Percentiles rank a stretch among this genome's conserved stretches.
Conservation (phyloP, 805 yeast species). For the Candida nonsorbophila region DNA sequence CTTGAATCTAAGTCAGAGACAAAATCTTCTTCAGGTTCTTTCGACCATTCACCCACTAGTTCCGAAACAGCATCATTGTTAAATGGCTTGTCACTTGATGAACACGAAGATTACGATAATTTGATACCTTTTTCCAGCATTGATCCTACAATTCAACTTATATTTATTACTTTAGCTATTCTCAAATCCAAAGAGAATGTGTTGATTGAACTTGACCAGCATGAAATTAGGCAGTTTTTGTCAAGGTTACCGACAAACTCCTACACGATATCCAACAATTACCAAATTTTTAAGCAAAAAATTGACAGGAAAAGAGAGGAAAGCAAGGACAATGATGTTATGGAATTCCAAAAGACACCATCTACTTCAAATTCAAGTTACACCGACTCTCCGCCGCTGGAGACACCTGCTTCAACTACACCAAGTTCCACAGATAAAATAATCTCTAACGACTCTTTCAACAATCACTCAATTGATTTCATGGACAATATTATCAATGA, state of each 20-base stretch:
- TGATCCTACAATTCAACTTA: constrained; percentile 71
- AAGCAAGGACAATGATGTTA: constrained; percentile 1
- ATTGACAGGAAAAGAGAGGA: constrained; percentile 13
- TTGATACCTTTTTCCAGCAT: constrained; percentile 52
- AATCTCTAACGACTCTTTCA: constrained; percentile 21
- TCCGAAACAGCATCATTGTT: neutral
- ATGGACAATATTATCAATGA: constrained; percentile 69
- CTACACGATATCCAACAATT: constrained; percentile 25
- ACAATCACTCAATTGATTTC: constrained; percentile 44
- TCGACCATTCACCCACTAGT: constrained; percentile 18
- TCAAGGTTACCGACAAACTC: constrained; percentile 50
- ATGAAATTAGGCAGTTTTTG: constrained; percentile 78
- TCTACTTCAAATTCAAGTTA: constrained; percentile 4
- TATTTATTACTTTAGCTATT: constrained; percentile 73
- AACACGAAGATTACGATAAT: constrained; percentile 4
- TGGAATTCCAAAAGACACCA: neutral
- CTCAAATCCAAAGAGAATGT: constrained; percentile 75
- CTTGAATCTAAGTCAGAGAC: too few relatives aligned
- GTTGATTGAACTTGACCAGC: constrained; percentile 81
- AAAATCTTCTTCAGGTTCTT: too few relatives aligned
- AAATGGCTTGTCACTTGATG: neutral
- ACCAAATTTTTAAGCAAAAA: constrained; percentile 24
- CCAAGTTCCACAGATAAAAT: constrained; percentile 11
- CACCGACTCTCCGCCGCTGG: constrained; percentile 6
- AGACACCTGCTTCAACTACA: constrained; percentile 2